Conservation (phyloP, 495 filamentous ascomycete genomes). For the Antarctomyces pellizariae region DNA sequence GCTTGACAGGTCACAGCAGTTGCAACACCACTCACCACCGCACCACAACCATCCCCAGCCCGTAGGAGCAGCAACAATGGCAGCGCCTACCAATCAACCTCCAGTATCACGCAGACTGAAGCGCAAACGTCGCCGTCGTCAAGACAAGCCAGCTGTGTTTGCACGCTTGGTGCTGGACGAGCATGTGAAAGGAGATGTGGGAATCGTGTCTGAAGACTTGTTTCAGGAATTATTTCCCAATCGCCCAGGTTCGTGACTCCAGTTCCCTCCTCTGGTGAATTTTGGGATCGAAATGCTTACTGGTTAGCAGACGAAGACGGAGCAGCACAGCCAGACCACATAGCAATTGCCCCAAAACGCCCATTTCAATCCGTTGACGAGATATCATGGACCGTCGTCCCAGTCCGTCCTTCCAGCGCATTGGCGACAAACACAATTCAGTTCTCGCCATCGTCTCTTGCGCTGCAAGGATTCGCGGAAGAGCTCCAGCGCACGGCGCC, state of each 20-base stretch:
- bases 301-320: conserved; percentile 14
- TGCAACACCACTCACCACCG: too few relatives aligned
- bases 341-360: conserved; percentile 65
- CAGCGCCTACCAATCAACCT: conserved; percentile 6
- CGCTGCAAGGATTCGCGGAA: conserved; percentile 51
- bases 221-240: conserved; percentile 60
- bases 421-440: conserved; percentile 52
- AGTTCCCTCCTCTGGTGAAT: conserved; percentile 1
- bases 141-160: conserved; percentile 28
- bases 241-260: conserved; percentile 16
- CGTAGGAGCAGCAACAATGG: too few relatives aligned
- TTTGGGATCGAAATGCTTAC: conserved; percentile 2
- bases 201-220: conserved; percentile 68
- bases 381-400: conserved; percentile 62
- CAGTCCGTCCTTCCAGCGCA: conserved; percentile 36
- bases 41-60: too few relatives aligned
- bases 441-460: conserved; percentile 59
- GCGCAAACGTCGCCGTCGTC: conserved; percentile 24
- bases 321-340: conserved; percentile 20
- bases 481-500: conserved; percentile 32
- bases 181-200: conserved; percentile 70
- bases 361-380: conserved; percentile 39
- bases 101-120: conserved; percentile 8
- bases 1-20: too few relatives aligned
- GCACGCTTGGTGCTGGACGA: conserved; percentile 49